Conservation (phyloP, 2,329 filamentous ascomycete species). For the Graphilbum ipis-grandicollis region DNA sequence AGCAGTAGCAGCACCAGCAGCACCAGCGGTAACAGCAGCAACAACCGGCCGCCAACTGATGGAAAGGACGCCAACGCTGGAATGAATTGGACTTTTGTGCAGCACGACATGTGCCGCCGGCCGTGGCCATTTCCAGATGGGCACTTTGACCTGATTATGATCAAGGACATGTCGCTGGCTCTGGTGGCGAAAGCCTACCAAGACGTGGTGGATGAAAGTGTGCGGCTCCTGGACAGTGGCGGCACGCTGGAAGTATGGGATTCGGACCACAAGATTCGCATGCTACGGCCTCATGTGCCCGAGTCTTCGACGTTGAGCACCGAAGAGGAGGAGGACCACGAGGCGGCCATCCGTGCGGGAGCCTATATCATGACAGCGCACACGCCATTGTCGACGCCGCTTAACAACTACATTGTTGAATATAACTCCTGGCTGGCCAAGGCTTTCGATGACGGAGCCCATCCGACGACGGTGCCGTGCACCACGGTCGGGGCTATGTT, state of each 20-base stretch:
- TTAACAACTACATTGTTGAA: constrained; percentile 68
- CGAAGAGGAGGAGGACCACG: constrained; percentile 38
- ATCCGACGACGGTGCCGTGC: constrained; percentile 50
- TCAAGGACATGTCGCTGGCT: constrained; percentile 63
- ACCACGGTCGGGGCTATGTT: constrained; percentile 60
- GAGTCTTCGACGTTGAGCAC: constrained; percentile 19
- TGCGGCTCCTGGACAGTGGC: constrained; percentile 60
- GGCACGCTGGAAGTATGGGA: constrained; percentile 83
- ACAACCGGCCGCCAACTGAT: not conserved
- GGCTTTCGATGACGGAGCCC: constrained; percentile 55
- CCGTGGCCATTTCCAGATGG: constrained; percentile 65
- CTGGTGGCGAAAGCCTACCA: constrained; percentile 43
- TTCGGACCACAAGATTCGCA: constrained; percentile 67
- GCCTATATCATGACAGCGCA: constrained; percentile 72
- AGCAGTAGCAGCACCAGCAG: not conserved
- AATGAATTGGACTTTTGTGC: constrained; percentile 76
- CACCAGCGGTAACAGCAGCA: not conserved
- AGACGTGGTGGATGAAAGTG: constrained; percentile 47
- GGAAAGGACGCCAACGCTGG: not conserved
- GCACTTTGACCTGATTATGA: constrained; percentile 76
- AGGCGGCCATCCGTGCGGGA: constrained; percentile 49
- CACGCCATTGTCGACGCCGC: constrained; percentile 62
- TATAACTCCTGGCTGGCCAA: constrained; percentile 71
- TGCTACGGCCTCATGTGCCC: constrained; percentile 62
- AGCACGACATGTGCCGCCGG: constrained; percentile 62